Conservation (phyloP, 2,329 filamentous ascomycete genomes). For the Chaetomiaceae sp. region DNA sequence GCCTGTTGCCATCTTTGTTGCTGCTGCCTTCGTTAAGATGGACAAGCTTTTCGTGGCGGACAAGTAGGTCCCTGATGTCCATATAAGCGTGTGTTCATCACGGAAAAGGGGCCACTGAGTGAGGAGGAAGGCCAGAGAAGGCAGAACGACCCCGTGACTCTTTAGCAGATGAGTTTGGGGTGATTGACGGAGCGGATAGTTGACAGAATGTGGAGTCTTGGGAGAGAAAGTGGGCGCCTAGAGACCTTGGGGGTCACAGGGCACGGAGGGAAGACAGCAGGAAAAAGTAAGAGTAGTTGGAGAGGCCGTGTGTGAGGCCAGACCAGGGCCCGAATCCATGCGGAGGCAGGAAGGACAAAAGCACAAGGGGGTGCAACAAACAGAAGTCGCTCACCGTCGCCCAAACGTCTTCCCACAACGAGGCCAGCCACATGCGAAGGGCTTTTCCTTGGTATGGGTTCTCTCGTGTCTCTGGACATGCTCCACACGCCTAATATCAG, state of each 20-base stretch:
- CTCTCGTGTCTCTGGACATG: conserved; percentile 61
- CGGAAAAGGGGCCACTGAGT: neutral
- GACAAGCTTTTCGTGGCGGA: conserved; percentile 61
- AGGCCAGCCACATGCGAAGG: conserved; percentile 56
- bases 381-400: conserved; percentile 48
- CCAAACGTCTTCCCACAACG: conserved; percentile 60
- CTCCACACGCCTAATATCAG: conserved; percentile 53
- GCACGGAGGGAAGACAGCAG: neutral
- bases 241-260: neutral
- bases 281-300: neutral
- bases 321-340: conserved; percentile 7
- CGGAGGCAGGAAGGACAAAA: conserved; percentile 10
- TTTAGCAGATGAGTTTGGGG: neutral
- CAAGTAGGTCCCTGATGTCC: conserved; percentile 60
- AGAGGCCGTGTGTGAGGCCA: conserved; percentile 9
- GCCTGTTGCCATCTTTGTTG: conserved; percentile 48
- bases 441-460: conserved; percentile 63
- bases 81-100: conserved; percentile 48
- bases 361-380: conserved; percentile 16
- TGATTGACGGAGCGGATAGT: neutral
- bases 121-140: neutral
- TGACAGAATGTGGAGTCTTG: neutral
- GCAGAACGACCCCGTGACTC: neutral
- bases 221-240: neutral
- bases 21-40: conserved; percentile 54